These are phyloP conservation scores for Teunomyces atbi DNA, from an alignment of 805 yeast genomes.

Conservation along the genomic window DNA sequence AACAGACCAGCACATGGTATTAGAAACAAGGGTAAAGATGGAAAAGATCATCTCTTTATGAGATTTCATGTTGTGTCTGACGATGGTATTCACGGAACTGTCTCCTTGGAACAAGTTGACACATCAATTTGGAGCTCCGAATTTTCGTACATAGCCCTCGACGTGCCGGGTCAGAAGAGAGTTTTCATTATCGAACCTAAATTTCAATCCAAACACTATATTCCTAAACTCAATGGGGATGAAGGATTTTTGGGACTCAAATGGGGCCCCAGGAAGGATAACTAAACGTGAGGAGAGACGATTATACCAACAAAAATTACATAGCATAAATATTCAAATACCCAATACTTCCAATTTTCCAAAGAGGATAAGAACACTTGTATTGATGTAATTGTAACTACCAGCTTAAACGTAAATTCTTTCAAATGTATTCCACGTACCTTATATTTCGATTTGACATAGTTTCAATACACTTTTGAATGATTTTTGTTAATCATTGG, in stretches of 20 bases:
- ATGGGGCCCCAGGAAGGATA: slow-evolving; percentile 78
- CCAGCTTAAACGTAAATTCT: too few species aligned
- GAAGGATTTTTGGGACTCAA: slow-evolving; percentile 74
- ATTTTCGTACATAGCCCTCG: slow-evolving; percentile 70
- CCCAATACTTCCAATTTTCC: slow-evolving; percentile 11
- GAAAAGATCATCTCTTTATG: slow-evolving; percentile 79
- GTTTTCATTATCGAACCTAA: slow-evolving; percentile 68
- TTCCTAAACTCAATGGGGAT: slow-evolving; percentile 34
- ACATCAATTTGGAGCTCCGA: slow-evolving; percentile 64
- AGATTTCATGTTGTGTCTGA: slow-evolving; percentile 82
- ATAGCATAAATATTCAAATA: slow-evolving; percentile 21
- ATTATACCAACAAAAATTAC: not conserved
- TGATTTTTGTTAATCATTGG: too few species aligned
- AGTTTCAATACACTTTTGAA: not conserved
- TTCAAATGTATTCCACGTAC: too few species aligned
- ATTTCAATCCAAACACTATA: slow-evolving; percentile 42
- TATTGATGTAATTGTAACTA: not conserved
- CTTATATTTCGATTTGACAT: too few species aligned
- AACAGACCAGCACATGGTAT: slow-evolving; percentile 78
- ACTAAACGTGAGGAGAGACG: slow-evolving; percentile 5
- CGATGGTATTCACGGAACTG: slow-evolving; percentile 60
- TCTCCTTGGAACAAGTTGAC: slow-evolving; percentile 77
- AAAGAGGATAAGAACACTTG: not conserved
- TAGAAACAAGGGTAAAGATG: slow-evolving; percentile 66
- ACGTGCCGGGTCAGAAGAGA: slow-evolving; percentile 68